These are phyloP conservation scores for Aurinia saxatilis DNA, from an alignment of 345 rosid species.

Conservation along the genomic window DNA sequence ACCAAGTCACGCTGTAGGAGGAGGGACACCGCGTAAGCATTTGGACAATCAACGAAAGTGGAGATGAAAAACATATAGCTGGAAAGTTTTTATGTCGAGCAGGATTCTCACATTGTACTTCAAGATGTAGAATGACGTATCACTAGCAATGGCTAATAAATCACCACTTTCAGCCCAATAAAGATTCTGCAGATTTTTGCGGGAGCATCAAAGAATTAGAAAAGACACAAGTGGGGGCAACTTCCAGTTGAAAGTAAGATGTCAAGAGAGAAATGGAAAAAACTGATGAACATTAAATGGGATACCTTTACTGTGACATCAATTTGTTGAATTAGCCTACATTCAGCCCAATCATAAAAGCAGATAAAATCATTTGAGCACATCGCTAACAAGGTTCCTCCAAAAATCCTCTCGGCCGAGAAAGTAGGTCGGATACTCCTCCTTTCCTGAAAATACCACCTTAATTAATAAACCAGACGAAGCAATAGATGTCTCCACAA, in stretches of 20 bases:
- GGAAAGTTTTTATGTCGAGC: neutral
- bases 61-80: neutral
- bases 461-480: slow-evolving; percentile 14
- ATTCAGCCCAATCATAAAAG: slow-evolving; percentile 99
- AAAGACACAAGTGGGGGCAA: slow-evolving; percentile 5
- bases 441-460: slow-evolving; percentile 63
- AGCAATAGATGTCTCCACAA: neutral
- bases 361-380: slow-evolving; percentile 97
- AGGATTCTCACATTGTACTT: slow-evolving; percentile 69
- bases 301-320: slow-evolving; percentile 95
- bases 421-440: slow-evolving; percentile 86
- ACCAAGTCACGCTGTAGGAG: slow-evolving; percentile 76
- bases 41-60: neutral
- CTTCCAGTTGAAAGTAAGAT: neutral
- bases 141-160: slow-evolving; percentile 93
- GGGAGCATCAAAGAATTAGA: slow-evolving; percentile 10
- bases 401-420: slow-evolving; percentile 84
- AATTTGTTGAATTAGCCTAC: slow-evolving; percentile 92
- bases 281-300: neutral
- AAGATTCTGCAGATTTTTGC: slow-evolving; percentile 53
- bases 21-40: slow-evolving; percentile 10
- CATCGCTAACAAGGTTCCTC: slow-evolving; percentile 94
- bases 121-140: slow-evolving; percentile 90
- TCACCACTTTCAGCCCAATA: slow-evolving; percentile 99
- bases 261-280: too few relatives aligned